These are phyloP conservation scores for Suillus cothurnatus DNA, from an alignment of 768 basidiomycete species.

Conservation along the genomic window DNA sequence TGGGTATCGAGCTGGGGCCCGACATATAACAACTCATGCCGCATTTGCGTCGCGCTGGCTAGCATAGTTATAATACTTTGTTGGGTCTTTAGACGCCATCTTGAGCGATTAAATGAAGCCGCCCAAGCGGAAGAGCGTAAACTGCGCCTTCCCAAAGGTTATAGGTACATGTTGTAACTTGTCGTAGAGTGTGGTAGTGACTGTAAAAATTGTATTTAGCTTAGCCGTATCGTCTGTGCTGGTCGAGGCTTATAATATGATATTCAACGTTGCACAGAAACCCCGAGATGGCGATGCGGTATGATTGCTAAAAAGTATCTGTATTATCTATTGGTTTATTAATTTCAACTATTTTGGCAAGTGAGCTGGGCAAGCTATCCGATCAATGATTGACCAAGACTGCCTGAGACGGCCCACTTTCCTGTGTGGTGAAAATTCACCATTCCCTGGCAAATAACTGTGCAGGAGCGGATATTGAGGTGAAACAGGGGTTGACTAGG, in stretches of 20 bases:
- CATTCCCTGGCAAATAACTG: neutral
- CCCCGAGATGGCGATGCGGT: too few species aligned
- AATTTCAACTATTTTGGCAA: neutral
- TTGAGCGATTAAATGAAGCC: conserved; percentile 40
- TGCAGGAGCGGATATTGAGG: neutral
- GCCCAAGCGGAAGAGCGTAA: conserved; percentile 40
- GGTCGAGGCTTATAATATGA: too few species aligned
- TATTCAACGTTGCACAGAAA: too few species aligned
- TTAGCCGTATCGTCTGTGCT: neutral
- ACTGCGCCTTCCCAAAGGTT: conserved; percentile 35
- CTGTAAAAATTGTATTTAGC: neutral
- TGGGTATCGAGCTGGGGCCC: conserved; percentile 71
- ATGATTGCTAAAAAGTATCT: neutral
- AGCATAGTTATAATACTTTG: conserved; percentile 50
- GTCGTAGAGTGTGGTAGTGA: neutral
- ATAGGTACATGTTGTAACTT: conserved; percentile 45
- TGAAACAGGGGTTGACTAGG: neutral
- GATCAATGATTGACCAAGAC: neutral
- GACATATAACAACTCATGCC: conserved; percentile 65
- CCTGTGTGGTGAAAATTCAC: neutral
- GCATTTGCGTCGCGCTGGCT: conserved; percentile 64
- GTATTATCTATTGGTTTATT: neutral
- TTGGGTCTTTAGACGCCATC: conserved; percentile 43
- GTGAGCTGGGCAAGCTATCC: neutral
- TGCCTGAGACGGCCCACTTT: neutral